Conservation (phyloP, 768 basidiomycete genomes). For the Suillus alpinus region DNA sequence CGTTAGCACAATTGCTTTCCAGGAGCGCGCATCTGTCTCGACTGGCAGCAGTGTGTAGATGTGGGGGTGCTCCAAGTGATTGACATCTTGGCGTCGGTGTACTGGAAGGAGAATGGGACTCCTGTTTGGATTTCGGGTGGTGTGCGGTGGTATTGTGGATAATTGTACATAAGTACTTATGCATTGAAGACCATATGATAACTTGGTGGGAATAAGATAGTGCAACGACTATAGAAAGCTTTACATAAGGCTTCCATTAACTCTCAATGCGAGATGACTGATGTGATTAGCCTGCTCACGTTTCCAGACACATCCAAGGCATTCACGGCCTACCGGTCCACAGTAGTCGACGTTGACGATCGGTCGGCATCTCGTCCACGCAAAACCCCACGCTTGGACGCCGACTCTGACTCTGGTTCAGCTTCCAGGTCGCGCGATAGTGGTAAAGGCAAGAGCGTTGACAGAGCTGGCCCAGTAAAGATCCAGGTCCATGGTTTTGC, state of each 20-base stretch:
- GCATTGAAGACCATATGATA: no score
- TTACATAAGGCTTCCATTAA: not conserved
- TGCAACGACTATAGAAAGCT: not conserved
- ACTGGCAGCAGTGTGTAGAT: no score
- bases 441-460: conserved; percentile 20
- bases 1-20: no score
- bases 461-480: conserved; percentile 38
- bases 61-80: no score
- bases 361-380: conserved; percentile 58
- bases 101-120: no score
- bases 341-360: conserved; percentile 36
- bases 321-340: conserved; percentile 42
- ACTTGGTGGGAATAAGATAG: no score
- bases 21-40: no score
- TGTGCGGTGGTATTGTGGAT: no score
- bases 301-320: conserved; percentile 52
- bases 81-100: no score
- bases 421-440: conserved; percentile 51
- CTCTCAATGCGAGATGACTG: conserved; percentile 30
- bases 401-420: conserved; percentile 67
- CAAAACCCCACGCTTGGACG: conserved; percentile 66
- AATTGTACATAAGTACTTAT: no score
- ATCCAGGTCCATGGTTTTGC: conserved; percentile 47
- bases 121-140: no score
- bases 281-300: conserved; percentile 37